A percentile compares a stretch with the other conserved stretches of the same genome.
These are phyloP conservation scores for Pseudogymnoascus sp. DNA, from an alignment of 2,329 filamentous ascomycete genomes.

Conservation along the genomic window DNA sequence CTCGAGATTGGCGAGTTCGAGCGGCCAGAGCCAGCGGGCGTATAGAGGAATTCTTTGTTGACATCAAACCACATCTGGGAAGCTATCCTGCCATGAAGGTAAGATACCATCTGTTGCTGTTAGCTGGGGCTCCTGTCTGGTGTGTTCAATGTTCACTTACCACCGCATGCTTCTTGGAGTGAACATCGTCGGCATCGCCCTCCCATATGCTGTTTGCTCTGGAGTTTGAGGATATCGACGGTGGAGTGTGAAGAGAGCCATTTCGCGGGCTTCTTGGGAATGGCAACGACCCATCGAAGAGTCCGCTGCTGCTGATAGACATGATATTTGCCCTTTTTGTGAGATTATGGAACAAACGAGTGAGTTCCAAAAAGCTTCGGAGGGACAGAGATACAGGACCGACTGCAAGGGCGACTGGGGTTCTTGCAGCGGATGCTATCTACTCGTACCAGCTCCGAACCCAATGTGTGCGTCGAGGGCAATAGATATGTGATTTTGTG, in stretches of 20 bases:
- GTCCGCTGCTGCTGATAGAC: not conserved
- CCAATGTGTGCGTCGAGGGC: not conserved
- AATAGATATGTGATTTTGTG: not conserved
- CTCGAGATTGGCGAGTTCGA: slow-evolving; percentile 5
- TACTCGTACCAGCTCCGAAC: not conserved
- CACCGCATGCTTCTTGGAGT: slow-evolving; percentile 24
- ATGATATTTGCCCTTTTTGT: not conserved
- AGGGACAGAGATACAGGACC: not conserved
- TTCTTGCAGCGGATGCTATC: not conserved
- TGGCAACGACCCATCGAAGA: not conserved
- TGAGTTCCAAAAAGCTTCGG: slow-evolving; percentile 1
- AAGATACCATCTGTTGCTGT: slow-evolving; percentile 23
- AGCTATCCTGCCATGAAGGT: slow-evolving; percentile 25
- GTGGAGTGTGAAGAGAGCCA: slow-evolving; percentile 5
- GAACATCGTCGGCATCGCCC: slow-evolving; percentile 22
- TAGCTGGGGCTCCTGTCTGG: not conserved
- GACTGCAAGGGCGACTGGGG: not conserved
- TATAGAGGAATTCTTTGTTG: slow-evolving; percentile 13
- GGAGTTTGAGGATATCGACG: slow-evolving; percentile 9
- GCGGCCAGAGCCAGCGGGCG: not conserved
- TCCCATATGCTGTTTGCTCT: slow-evolving; percentile 15
- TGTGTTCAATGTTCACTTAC: slow-evolving; percentile 11
- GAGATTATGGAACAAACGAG: not conserved
- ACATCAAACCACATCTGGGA: slow-evolving; percentile 24
- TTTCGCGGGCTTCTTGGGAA: not conserved